Conservation (phyloP, 1,284 basidiomycete species). For the Moesziomyces parantarcticus region DNA sequence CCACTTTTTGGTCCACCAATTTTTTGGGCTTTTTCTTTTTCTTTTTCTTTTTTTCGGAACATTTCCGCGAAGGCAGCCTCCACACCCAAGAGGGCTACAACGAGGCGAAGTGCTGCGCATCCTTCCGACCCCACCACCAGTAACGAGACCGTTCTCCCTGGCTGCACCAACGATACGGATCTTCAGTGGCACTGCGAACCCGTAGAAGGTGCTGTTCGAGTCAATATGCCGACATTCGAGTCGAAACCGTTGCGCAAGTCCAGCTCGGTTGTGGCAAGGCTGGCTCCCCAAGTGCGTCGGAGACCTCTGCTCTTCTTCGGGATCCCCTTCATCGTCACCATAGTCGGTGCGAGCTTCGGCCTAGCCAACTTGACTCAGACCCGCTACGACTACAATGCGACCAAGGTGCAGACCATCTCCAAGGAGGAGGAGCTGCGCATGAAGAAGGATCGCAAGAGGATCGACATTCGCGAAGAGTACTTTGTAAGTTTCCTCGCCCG, state of each 20-base stretch:
- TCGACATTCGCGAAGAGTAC: slow-evolving; percentile 95
- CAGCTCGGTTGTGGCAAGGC: slow-evolving; percentile 21
- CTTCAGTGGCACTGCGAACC: not conserved
- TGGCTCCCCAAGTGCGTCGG: slow-evolving; percentile 61
- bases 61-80: slow-evolving; percentile 1
- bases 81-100: no score
- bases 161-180: no score
- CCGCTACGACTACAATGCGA: slow-evolving; percentile 86
- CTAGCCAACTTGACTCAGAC: slow-evolving; percentile 87
- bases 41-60: slow-evolving; percentile 1
- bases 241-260: slow-evolving; percentile 45
- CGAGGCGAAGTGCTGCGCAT: not conserved
- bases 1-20: slow-evolving; percentile 5
- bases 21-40: not conserved
- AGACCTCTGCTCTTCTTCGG: slow-evolving; percentile 77
- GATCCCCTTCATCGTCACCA: slow-evolving; percentile 84
- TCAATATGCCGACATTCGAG: slow-evolving; percentile 47
- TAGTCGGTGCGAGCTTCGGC: slow-evolving; percentile 88
- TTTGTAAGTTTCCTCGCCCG: slow-evolving; percentile 70
- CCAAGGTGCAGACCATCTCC: slow-evolving; percentile 79
- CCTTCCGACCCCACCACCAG: not conserved
- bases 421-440: slow-evolving; percentile 87
- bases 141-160: not conserved
- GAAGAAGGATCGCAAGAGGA: slow-evolving; percentile 81
- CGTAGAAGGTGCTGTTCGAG: not conserved